A percentile compares a stretch with the other conserved stretches of the same genome.
These are phyloP conservation scores for Cucumis hystrix DNA, from an alignment of 306 rosid species.

Conservation along the genomic window DNA sequence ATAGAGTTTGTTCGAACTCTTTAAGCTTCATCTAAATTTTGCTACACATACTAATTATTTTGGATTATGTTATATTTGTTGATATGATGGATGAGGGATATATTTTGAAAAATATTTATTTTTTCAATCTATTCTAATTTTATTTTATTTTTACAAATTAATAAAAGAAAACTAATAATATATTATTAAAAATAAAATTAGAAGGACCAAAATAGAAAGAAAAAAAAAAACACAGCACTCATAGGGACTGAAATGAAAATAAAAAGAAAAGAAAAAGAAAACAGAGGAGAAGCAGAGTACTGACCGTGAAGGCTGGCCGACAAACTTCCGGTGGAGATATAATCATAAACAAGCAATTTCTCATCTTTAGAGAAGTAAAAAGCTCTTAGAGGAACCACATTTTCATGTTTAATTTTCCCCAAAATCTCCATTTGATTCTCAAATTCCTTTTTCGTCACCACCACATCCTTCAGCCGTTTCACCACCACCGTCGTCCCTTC, in stretches of 20 bases:
- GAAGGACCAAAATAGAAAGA: too few species aligned
- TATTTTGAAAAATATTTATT: too few species aligned
- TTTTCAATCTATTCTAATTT: too few species aligned
- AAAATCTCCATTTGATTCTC: conserved; percentile 57
- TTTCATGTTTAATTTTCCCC: conserved; percentile 73
- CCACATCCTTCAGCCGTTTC: conserved; percentile 79
- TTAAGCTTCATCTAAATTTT: too few species aligned
- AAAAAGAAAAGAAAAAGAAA: background rate
- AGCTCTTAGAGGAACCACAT: conserved; percentile 83
- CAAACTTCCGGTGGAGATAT: conserved; percentile 71
- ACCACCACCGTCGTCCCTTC: conserved; percentile 96
- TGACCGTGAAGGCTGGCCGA: conserved; percentile 93
- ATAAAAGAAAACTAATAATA: too few species aligned
- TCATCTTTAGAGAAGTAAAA: conserved; percentile 89
- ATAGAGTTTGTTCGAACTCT: too few species aligned
- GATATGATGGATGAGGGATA: too few species aligned
- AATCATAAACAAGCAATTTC: conserved; percentile 83
- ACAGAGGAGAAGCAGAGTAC: background rate
- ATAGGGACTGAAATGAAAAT: background rate
- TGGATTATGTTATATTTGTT: too few species aligned
- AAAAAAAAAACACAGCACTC: too few species aligned
- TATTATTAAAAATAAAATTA: too few species aligned
- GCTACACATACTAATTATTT: too few species aligned
- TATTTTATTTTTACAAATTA: too few species aligned
- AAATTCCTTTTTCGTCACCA: conserved; percentile 62